phyloP scores from a whole-genome alignment of 225 moss, liverwort and hornwort species.

The Pseudoscleropodium purum region DNA sequence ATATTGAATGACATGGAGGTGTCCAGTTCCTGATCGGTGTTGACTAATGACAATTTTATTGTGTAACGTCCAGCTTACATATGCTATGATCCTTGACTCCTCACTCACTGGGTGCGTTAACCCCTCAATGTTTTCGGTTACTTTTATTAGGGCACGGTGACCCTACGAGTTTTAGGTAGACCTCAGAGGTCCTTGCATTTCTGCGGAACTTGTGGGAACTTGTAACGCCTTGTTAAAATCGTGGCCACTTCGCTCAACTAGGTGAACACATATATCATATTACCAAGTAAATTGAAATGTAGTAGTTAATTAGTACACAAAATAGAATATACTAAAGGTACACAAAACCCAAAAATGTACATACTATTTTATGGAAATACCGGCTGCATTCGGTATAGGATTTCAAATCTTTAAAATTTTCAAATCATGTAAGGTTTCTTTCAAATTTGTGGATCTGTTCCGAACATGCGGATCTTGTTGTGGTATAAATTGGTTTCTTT shows the following conservation, averaged over 20 bases:
- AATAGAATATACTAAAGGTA: neutral
- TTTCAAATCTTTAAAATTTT: neutral
- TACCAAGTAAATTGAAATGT: neutral
- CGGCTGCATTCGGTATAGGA: neutral
- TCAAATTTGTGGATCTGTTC: neutral
- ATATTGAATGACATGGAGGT: constrained; percentile 59
- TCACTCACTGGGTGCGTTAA: neutral
- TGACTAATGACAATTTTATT: neutral
- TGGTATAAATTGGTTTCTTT: too few relatives aligned
- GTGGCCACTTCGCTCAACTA: neutral
- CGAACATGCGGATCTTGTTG: neutral
- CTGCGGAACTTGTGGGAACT: neutral
- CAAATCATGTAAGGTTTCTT: neutral
- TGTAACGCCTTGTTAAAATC: neutral
- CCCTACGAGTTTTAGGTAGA: neutral
- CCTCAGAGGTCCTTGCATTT: neutral
- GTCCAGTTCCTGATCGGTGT: neutral
- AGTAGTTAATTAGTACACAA: neutral
- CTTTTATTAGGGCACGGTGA: neutral
- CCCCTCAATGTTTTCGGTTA: neutral
- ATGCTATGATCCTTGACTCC: neutral
- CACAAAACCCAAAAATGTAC: neutral
- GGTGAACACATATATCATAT: neutral
- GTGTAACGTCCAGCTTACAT: neutral
- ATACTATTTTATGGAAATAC: neutral